Evolutionary conservation across 1,284 basidiomycete genomes (phyloP), one percentile per base, ranked within the genome.

Genomic region (Tetrapyrgos nigripes): DNA sequence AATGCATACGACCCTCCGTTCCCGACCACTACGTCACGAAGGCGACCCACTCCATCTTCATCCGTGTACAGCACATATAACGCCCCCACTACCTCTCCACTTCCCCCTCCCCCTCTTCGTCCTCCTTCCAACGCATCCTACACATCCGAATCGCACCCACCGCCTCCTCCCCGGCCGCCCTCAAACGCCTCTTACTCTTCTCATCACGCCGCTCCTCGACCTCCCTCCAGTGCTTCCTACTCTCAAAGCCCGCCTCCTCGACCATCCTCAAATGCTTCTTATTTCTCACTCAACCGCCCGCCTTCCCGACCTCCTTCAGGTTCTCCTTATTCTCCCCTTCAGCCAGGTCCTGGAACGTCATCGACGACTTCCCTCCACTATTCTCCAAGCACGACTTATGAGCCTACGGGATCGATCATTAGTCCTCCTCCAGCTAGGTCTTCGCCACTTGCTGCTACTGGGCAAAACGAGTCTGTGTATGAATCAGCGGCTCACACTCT

Each of bases 1-100:
- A 91, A 92, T 66, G 91, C 92, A 1, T 93, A 93, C 65, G 91
- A 93, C 63, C 91, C 91, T 14, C 91, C 91, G 26, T 82, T 93
- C 56, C 87, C 85, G 19, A 85, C 82, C 66, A 73, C 78, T 14
- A 72, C 73, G 27, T 65, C 73, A n/a, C 57, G 66, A 3, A 54
- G 33, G 24, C 14, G 50, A 65, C 64, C 71, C 29, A 62, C 64
- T 40, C 37, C 37, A 4, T 71, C 74, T 29, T 68, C 74, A 24
- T 65, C 71, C 54, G 64, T 47, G 11, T 71, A 70, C 57, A 49
- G 65, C 43, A 60, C 70, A 40, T 76, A 77, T 52, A 61, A 61
- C n/a, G 57, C 61, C 43, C 59, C 61, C 3, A 59, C 64, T 49
- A 33, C 66, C 33, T 65, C 70, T 58, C 62, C 66, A 33, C 55